Evolutionary conservation across 441 rosid genomes (phyloP), one percentile per base, ranked within the genome.

Genomic region (Sinapis alba): DNA sequence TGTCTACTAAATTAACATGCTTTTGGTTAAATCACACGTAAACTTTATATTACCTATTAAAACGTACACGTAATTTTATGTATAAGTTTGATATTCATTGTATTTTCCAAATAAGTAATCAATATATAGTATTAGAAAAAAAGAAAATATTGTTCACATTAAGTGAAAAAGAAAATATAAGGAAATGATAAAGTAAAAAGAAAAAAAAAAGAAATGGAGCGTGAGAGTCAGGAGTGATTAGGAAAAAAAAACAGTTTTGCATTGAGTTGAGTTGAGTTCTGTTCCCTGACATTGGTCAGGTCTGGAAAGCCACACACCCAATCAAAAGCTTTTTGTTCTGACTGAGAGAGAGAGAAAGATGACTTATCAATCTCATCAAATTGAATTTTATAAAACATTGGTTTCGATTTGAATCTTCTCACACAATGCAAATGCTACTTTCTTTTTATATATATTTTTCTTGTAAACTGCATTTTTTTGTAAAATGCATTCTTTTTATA

Each of bases 301-400:
- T 75, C 73, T 75, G 73, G 56, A 68, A 75, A 68, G 69, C 54
- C 68, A 68, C 56, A 68, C 62, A 68, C 78, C 68, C 68, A 75
- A 67, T 68, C 68, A 75, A 68, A 71, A 68, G 68, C 63, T 34
- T 69, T 62, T 30, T 34, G 20, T 50, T 41, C 59, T 75, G 79
- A 34, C 63, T 75, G 53, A 32, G 21, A 47, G 62, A 45, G 61
- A 50, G 19, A 57, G 54, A 34, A n/a, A 41, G 56, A 54, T 20
- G 20, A 62, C 50, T 56, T 73, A 54, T 73, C 65, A 73, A 64
- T 64, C 70, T 73, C 70, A 36, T 54, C 4, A 59, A 7, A 57
- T 24, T 20, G 26, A 30, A 43, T 36, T 43, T 74, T 32, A 38
- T 68, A 56, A 11, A 23, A 47, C 21, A 2, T 2, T 47, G 54